Conservation (phyloP, 352 stramenopile genomes). For the Phytopythium mirpurense region DNA sequence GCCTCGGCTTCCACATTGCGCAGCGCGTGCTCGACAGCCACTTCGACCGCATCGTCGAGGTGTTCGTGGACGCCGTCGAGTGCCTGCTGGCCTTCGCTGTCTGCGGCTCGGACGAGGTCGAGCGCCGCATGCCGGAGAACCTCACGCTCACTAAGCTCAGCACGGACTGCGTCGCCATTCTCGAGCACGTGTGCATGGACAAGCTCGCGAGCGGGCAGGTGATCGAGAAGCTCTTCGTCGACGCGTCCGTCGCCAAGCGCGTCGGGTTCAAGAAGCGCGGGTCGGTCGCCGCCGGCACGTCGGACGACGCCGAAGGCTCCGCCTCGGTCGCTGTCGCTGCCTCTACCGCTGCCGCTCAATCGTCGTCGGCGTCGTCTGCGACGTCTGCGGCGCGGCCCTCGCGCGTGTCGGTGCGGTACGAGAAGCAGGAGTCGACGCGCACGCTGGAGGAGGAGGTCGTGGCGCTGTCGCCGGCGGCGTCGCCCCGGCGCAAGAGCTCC, state of each 20-base stretch:
- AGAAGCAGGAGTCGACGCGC: constrained; percentile 59
- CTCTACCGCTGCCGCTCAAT: constrained; percentile 2
- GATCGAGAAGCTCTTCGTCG: constrained; percentile 56
- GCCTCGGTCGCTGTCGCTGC: not conserved
- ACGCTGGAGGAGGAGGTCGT: constrained; percentile 57
- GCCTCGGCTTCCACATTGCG: constrained; percentile 83
- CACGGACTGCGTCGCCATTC: constrained; percentile 56
- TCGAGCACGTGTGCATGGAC: constrained; percentile 66
- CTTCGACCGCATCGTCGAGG: constrained; percentile 67
- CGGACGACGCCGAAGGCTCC: not conserved
- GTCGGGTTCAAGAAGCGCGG: constrained; percentile 48
- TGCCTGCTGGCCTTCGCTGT: constrained; percentile 77
- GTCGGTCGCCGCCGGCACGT: constrained; percentile 13
- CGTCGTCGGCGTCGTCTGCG: too few relatives aligned
- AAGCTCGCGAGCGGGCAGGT: constrained; percentile 69
- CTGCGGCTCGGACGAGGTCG: constrained; percentile 62
- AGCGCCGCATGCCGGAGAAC: constrained; percentile 42
- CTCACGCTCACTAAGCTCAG: constrained; percentile 59
- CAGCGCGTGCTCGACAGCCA: constrained; percentile 80
- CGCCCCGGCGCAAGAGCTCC: constrained; percentile 29
- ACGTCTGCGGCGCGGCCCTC: not conserved
- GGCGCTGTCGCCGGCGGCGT: constrained; percentile 32
- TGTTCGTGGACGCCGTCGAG: constrained; percentile 79
- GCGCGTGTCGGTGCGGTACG: constrained; percentile 39
- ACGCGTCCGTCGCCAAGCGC: constrained; percentile 29